Evolutionary conservation across 1,284 basidiomycete species (phyloP), one percentile per base, ranked within the genome.

Genomic region (Trichosporon sp.): DNA sequence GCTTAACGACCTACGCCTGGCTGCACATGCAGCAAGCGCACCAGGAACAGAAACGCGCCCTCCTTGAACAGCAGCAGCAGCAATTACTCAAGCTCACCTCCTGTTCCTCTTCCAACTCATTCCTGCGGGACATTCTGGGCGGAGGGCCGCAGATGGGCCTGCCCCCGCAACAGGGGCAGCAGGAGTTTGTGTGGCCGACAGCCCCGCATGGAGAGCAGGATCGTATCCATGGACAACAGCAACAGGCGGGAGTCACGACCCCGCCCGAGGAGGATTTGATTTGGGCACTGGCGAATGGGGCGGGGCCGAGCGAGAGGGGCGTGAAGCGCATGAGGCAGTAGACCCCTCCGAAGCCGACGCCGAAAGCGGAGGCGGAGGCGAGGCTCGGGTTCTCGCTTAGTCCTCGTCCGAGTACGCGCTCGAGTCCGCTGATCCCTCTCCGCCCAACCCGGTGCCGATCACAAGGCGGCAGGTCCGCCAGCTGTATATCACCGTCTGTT

Each of bases 1-100:
- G 80, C 32, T 61, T 83, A 4, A 77, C 81, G 12, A 78, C 78
- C 46, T 82, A 81, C 65, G 81, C 82, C 46, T 81, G 82, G 75
- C 79, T 80, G 21, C 82, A 82, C 68, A 76, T 83, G 37, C 81
- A 82, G 68, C 80, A 83, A 68, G 80, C 80, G 51, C 82, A 83
- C 68, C 81, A 82, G 68, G 75, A 79, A 19, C 81, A 82, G 75
- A 81, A 82, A 59, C 73, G 81, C 7, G 68, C 75, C 1, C 71
- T 83, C 4, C 75, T 83, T 8, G 79, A 82, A 38, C 77, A 76
- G 46, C 82, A 83, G 69, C 73, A 81, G 68, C 77, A 79, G 63
- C 82, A 83, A 71, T 65, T 83, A 12, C 76, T 78, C 12, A 76
- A 81, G 66, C 69, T 83, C 6, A 74, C 73, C 6, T 66, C 65